Evolutionary conservation across 257 asterid species (phyloP).

Genomic region (Fraxinus anomala): DNA sequence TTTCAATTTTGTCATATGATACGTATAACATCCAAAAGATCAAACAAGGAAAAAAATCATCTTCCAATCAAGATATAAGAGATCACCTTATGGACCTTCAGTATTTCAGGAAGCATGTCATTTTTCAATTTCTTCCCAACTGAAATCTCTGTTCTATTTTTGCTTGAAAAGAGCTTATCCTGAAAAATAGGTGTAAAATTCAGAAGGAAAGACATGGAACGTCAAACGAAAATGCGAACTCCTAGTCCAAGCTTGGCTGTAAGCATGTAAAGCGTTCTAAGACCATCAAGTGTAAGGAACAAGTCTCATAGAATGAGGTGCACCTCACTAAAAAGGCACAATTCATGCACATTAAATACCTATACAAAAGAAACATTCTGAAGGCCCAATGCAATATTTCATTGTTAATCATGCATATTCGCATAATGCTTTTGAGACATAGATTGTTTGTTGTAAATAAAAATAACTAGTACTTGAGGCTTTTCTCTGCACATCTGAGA

Average conservation of each 20-base stretch:
- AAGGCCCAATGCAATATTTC: background rate
- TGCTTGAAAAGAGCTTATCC: conserved; percentile 90
- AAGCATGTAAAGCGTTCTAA: background rate
- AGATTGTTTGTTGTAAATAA: background rate
- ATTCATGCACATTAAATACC: background rate
- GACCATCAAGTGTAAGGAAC: background rate
- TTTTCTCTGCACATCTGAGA: background rate
- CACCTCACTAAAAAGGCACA: background rate
- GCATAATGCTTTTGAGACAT: background rate
- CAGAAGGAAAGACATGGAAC: background rate
- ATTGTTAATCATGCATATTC: too few relatives aligned
- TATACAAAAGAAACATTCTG: background rate
- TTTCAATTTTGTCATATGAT: background rate
- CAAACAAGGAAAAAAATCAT: conserved; percentile 9
- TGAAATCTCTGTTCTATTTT: conserved; percentile 77
- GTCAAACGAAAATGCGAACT: background rate
- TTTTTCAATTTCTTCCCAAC: conserved; percentile 91
- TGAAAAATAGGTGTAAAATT: conserved; percentile 38
- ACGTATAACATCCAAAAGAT: conserved; percentile 11
- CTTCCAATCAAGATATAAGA: conserved; percentile 22
- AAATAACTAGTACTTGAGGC: background rate
- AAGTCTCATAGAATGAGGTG: background rate
- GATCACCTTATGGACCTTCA: conserved; percentile 85
- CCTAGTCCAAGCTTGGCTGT: background rate
- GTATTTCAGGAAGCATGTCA: conserved; percentile 89